A percentile compares a stretch with the other conserved stretches of the same genome.
Evolutionary conservation across 345 rosid species (phyloP).

Genomic region (Psidium friedrichsthalianum): DNA sequence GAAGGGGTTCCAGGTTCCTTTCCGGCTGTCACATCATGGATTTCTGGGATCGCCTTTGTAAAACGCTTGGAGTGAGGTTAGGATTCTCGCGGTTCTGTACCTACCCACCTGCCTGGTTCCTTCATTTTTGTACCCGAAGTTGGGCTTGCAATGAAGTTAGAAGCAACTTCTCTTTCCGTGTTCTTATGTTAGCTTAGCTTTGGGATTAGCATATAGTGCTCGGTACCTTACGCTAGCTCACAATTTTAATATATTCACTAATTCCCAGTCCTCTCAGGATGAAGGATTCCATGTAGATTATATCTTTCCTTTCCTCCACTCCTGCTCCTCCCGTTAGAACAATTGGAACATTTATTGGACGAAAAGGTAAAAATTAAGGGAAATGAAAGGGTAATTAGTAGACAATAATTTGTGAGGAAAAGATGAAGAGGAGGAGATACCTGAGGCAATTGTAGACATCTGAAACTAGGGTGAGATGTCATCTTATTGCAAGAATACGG

Average conservation of each 20-base stretch:
- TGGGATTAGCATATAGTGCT: background rate
- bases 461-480: background rate
- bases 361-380: background rate
- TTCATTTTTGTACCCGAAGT: background rate
- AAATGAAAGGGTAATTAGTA: background rate
- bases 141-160: background rate
- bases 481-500: background rate
- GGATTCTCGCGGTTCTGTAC: background rate
- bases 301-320: background rate
- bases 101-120: no score
- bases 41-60: slow-evolving; percentile 68
- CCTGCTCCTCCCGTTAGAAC: background rate
- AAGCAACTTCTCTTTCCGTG: background rate
- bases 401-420: background rate
- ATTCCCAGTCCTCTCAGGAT: background rate
- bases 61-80: slow-evolving; percentile 49
- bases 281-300: background rate
- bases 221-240: background rate
- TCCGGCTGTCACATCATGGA: slow-evolving; percentile 56
- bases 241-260: background rate
- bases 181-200: background rate
- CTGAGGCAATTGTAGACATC: background rate
- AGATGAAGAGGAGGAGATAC: background rate
- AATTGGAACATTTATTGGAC: background rate
- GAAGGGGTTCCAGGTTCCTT: slow-evolving; percentile 66